A percentile compares a stretch with the other conserved stretches of the same genome.
Evolutionary conservation across 208 protist genomes (phyloP).

Genomic region (Wallacemonas collosoma): DNA sequence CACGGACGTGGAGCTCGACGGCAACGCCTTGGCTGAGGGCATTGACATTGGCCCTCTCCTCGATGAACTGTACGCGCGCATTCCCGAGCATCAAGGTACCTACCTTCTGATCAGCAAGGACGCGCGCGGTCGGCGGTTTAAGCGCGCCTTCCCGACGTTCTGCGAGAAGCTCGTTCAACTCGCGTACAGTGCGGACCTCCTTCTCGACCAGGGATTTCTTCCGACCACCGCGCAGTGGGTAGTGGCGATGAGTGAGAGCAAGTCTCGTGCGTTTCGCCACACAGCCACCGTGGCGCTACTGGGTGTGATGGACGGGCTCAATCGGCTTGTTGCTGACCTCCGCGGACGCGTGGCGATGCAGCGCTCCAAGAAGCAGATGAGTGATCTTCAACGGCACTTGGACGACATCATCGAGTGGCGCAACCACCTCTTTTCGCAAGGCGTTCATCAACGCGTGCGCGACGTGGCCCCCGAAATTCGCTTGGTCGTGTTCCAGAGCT

Average conservation of each 20-base stretch:
- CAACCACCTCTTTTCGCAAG: constrained; percentile 81
- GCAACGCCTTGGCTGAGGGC: constrained; percentile 53
- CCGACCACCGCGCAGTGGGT: constrained; percentile 76
- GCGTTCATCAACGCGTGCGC: constrained; percentile 80
- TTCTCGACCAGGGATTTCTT: constrained; percentile 62
- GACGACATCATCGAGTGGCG: constrained; percentile 54
- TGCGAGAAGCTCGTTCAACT: constrained; percentile 63
- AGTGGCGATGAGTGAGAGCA: constrained; percentile 90
- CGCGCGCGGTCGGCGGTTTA: constrained; percentile 60
- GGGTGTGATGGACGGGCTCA: constrained; percentile 76
- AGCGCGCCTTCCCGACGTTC: constrained; percentile 60
- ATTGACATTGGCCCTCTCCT: constrained; percentile 68
- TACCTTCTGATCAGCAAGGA: constrained; percentile 86
- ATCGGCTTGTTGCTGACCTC: constrained; percentile 45
- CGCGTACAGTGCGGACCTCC: constrained; percentile 52
- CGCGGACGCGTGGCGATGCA: constrained; percentile 45
- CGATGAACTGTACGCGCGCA: constrained; percentile 84
- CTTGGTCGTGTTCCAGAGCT: constrained; percentile 61
- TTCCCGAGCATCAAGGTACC: constrained; percentile 64
- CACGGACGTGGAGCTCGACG: constrained; percentile 67
- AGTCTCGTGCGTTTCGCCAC: constrained; percentile 84
- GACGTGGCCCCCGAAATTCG: constrained; percentile 88
- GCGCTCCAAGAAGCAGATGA: constrained; percentile 53
- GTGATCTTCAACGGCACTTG: constrained; percentile 44
- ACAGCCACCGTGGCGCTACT: constrained; percentile 76